phyloP scores from a whole-genome alignment of 140 eudicot species.

The Eryngium alpinum region DNA sequence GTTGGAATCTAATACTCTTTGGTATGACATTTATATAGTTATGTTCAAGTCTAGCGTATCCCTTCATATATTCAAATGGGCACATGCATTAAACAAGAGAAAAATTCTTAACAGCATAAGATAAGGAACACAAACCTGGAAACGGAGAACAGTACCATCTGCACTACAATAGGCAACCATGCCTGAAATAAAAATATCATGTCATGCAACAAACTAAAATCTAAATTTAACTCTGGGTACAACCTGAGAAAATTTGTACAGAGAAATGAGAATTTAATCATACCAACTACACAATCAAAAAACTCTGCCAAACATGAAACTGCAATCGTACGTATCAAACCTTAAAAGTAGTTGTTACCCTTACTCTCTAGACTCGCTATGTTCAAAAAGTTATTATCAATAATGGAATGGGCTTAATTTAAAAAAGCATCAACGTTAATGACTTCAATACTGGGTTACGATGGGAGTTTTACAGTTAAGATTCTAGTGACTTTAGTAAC shows the following conservation, averaged over 20 bases:
- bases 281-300: background rate
- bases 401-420: background rate
- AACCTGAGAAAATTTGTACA: no score
- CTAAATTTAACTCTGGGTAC: background rate
- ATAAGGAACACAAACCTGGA: conserved; percentile 51
- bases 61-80: background rate
- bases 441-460: background rate
- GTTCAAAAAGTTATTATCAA: background rate
- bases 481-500: background rate
- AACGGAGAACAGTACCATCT: conserved; percentile 72
- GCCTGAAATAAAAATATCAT: conserved; percentile 34
- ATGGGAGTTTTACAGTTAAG: background rate
- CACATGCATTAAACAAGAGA: background rate
- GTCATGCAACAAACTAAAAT: background rate
- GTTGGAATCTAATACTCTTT: background rate
- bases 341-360: background rate
- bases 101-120: background rate
- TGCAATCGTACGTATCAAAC: background rate
- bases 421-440: background rate
- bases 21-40: background rate
- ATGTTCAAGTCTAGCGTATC: background rate
- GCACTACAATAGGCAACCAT: conserved; percentile 88
- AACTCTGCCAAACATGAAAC: background rate
- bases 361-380: no score
- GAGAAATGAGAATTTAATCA: background rate